A percentile compares a stretch with the other conserved stretches of the same genome.
Evolutionary conservation across 2,329 filamentous ascomycete species (phyloP).

Genomic region (Colletotrichum graminicola): DNA sequence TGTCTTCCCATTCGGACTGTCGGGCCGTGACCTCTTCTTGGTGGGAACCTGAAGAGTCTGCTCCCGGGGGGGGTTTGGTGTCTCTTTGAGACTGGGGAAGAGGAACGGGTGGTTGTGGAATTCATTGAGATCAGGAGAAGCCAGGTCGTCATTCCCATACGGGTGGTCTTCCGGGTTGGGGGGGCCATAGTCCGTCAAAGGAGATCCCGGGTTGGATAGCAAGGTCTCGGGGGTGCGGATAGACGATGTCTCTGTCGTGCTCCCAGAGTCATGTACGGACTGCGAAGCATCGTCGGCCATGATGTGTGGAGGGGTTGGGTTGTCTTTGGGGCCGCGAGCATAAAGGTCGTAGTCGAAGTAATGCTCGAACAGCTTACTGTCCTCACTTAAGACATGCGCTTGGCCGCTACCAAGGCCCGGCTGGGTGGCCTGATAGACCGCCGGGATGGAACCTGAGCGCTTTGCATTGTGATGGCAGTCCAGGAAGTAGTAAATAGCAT

Average conservation of each 20-base stretch:
- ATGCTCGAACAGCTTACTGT: conserved; percentile 3
- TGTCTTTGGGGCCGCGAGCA: not conserved
- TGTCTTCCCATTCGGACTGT: not conserved
- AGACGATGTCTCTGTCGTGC: conserved; percentile 13
- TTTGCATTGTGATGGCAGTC: not conserved
- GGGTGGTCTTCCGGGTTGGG: not conserved
- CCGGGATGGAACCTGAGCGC: not conserved
- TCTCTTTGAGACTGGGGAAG: conserved; percentile 3
- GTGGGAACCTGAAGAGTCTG: not conserved
- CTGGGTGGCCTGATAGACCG: conserved; percentile 1
- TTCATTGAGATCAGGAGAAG: not conserved
- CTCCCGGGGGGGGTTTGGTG: not conserved
- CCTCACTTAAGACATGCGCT: conserved; percentile 1
- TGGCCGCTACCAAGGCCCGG: not conserved
- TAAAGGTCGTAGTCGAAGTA: not conserved
- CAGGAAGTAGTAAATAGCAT: conserved; percentile 15
- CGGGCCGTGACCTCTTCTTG: not conserved
- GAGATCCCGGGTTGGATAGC: not conserved
- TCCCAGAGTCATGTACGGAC: not conserved
- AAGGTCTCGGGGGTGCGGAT: conserved; percentile 6
- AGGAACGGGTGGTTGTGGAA: not conserved
- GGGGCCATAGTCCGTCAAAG: conserved; percentile 2
- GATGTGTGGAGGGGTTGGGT: not conserved
- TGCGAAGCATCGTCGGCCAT: not conserved
- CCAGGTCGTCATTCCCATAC: not conserved